These are phyloP conservation scores for Metschnikowia rubicola DNA, from an alignment of 805 yeast genomes.

Conservation along the genomic window DNA sequence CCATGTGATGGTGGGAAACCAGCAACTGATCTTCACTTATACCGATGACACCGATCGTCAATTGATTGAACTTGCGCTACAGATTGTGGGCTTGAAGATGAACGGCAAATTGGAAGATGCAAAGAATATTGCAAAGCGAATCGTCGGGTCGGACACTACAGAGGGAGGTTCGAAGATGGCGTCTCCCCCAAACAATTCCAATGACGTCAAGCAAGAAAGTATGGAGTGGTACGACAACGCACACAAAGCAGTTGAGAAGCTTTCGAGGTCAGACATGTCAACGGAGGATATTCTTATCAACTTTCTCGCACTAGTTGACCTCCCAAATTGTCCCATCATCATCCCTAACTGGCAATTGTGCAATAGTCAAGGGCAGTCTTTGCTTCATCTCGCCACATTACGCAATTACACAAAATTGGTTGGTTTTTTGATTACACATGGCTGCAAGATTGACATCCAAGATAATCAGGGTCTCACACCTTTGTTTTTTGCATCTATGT, in stretches of 20 bases:
- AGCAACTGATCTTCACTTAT: conserved; percentile 76
- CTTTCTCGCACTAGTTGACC: conserved; percentile 56
- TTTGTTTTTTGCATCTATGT: conserved; percentile 77
- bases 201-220: conserved; percentile 21
- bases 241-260: conserved; percentile 46
- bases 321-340: conserved; percentile 58
- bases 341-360: conserved; percentile 78
- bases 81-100: conserved; percentile 95
- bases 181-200: conserved; percentile 7
- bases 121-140: conserved; percentile 84
- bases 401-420: conserved; percentile 66
- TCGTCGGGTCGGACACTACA: conserved; percentile 62
- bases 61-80: conserved; percentile 89
- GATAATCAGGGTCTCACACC: conserved; percentile 87
- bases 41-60: conserved; percentile 94
- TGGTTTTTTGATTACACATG: conserved; percentile 61
- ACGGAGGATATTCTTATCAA: conserved; percentile 49
- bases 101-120: conserved; percentile 95
- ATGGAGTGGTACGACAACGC: conserved; percentile 53
- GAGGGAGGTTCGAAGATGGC: conserved; percentile 21
- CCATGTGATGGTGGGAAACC: conserved; percentile 26
- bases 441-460: conserved; percentile 62
- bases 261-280: conserved; percentile 43
- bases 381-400: conserved; percentile 80
- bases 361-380: conserved; percentile 79